Conservation (phyloP, 257 asterid species). For the Solanum tacnaense region DNA sequence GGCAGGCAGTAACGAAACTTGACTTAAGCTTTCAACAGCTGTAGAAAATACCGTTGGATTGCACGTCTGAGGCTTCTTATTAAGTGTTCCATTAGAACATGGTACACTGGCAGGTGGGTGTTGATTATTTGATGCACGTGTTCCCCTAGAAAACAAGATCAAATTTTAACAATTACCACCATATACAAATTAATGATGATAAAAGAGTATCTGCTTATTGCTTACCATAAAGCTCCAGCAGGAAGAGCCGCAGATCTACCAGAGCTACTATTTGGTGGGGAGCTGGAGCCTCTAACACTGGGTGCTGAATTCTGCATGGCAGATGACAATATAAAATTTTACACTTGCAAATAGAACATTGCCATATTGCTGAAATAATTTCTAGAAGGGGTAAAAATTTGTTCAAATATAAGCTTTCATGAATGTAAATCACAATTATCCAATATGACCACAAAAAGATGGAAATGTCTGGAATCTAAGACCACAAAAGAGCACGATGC, state of each 20-base stretch:
- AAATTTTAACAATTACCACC: not conserved
- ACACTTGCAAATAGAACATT: not conserved
- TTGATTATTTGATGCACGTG: constrained; percentile 53
- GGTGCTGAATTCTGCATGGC: constrained; percentile 27
- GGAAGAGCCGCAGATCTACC: constrained; percentile 87
- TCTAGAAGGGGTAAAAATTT: not conserved
- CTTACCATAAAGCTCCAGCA: constrained; percentile 87
- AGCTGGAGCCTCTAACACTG: constrained; percentile 23
- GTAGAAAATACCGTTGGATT: constrained; percentile 28
- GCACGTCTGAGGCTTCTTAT: constrained; percentile 25
- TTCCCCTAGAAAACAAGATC: constrained; percentile 53
- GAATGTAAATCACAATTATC: not conserved
- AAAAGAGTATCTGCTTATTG: not conserved
- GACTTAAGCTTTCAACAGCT: constrained; percentile 39
- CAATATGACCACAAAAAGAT: not conserved
- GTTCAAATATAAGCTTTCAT: not conserved
- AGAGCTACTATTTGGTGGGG: constrained; percentile 79
- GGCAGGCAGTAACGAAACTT: constrained; percentile 22
- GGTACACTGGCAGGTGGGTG: constrained; percentile 28
- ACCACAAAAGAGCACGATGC: not conserved
- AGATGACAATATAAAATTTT: not conserved
- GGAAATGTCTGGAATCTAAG: not conserved
- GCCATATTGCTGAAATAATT: not conserved
- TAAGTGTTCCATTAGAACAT: constrained; percentile 26
- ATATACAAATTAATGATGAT: not conserved